Evolutionary conservation across 495 filamentous ascomycete species (phyloP).

Genomic region (Umbilicaria muhlenbergii): DNA sequence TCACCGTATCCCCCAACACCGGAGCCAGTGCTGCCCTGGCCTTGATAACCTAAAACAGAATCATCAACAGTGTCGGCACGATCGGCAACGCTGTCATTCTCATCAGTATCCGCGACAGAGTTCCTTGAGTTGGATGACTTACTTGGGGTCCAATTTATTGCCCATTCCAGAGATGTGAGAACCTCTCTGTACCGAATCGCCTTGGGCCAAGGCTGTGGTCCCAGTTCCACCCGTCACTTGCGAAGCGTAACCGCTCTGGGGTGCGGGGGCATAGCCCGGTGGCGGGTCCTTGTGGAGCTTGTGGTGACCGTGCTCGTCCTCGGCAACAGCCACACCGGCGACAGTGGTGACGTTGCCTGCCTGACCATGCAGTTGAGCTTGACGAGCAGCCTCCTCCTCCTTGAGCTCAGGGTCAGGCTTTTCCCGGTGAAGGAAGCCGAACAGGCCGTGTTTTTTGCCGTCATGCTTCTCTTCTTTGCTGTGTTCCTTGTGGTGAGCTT

Average conservation of each 20-base stretch:
- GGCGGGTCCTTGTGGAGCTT: constrained; percentile 9
- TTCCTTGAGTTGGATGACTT: neutral
- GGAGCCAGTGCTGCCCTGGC: too few relatives aligned
- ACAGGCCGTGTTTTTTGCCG: constrained; percentile 3
- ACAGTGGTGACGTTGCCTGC: too few relatives aligned
- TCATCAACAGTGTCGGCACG: neutral
- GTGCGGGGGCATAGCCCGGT: neutral
- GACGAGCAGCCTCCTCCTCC: constrained; percentile 8
- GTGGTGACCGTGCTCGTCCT: constrained; percentile 3
- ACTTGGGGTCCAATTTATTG: constrained; percentile 1
- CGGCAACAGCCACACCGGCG: neutral
- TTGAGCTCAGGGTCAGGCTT: constrained; percentile 11
- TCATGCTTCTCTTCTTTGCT: constrained; percentile 9
- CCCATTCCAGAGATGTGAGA: neutral
- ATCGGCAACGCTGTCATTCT: neutral
- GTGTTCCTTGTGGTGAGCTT: constrained; percentile 11
- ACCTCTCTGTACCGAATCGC: neutral
- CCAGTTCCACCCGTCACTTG: constrained; percentile 3
- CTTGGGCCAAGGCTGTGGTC: constrained; percentile 4
- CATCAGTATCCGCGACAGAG: too few relatives aligned
- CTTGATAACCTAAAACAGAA: too few relatives aligned
- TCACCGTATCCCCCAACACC: too few relatives aligned
- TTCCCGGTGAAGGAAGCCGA: constrained; percentile 10
- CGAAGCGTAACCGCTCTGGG: neutral
- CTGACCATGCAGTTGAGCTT: neutral